Evolutionary conservation across 352 stramenopile genomes (phyloP).

Genomic region (Halophytophthora batemanensis): DNA sequence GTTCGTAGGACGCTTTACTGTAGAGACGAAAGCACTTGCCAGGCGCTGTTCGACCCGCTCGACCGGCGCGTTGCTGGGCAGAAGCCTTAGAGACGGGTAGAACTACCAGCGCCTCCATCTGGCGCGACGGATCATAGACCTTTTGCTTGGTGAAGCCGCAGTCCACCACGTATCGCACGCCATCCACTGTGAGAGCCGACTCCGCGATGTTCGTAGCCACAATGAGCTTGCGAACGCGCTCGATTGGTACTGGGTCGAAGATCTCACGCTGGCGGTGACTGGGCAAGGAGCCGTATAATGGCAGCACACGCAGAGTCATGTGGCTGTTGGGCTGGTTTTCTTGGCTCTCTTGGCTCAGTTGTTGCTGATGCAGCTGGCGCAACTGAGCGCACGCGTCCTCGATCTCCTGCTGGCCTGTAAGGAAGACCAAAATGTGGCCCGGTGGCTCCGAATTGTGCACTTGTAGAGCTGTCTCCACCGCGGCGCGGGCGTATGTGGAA

Average conservation of each 20-base stretch:
- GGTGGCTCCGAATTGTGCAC: conserved; percentile 68
- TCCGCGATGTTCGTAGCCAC: conserved; percentile 94
- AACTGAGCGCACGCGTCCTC: conserved; percentile 90
- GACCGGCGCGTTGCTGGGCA: conserved; percentile 93
- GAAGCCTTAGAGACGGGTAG: conserved; percentile 94
- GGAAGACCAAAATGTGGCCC: conserved; percentile 93
- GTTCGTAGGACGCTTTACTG: conserved; percentile 95
- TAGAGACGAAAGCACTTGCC: conserved; percentile 99
- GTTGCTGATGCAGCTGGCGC: conserved; percentile 33
- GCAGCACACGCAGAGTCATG: conserved; percentile 74
- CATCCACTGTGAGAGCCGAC: conserved; percentile 98
- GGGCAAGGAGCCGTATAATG: conserved; percentile 96
- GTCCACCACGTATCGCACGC: conserved; percentile 86
- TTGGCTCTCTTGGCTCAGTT: conserved; percentile 11
- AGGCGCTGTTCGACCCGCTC: conserved; percentile 93
- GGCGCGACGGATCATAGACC: conserved; percentile 72
- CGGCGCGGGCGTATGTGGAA: conserved; percentile 57
- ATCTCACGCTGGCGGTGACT: conserved; percentile 91
- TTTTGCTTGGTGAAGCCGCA: conserved; percentile 92
- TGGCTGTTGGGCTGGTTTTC: not conserved
- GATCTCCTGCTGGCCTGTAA: conserved; percentile 93
- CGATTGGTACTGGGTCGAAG: conserved; percentile 86
- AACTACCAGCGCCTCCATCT: conserved; percentile 87
- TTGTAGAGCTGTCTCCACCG: conserved; percentile 77
- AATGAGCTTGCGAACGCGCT: conserved; percentile 78